Percentiles rank a stretch among this genome's conserved stretches.
Evolutionary conservation across 1,284 basidiomycete species (phyloP).

Genomic region (Puccinia triticina): DNA sequence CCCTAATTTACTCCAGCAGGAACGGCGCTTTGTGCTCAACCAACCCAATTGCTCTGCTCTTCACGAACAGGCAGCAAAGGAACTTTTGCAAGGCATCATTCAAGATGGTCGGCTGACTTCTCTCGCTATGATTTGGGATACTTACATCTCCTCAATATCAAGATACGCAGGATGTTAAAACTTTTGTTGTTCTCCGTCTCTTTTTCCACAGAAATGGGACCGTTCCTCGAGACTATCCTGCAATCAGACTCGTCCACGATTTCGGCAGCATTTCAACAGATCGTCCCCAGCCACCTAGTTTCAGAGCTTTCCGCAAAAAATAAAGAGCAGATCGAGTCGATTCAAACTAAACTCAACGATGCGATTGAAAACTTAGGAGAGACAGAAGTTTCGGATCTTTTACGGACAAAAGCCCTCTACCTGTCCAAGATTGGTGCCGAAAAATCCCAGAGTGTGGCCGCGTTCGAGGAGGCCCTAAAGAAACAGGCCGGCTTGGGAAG

Average conservation of each 20-base stretch:
- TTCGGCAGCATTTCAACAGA: constrained; percentile 5
- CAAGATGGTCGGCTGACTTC: constrained; percentile 72
- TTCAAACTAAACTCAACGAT: constrained; percentile 42
- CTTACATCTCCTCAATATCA: background rate
- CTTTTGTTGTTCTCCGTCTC: background rate
- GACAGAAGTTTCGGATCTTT: constrained; percentile 58
- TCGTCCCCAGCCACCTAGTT: constrained; percentile 8
- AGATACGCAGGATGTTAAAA: background rate
- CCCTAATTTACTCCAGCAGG: constrained; percentile 49
- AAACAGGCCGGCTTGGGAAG: constrained; percentile 93
- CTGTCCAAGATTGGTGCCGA: constrained; percentile 59
- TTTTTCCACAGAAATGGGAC: constrained; percentile 36
- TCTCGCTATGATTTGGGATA: background rate
- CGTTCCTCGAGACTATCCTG: constrained; percentile 35
- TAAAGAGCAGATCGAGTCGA: background rate
- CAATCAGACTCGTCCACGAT: constrained; percentile 15
- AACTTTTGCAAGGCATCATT: constrained; percentile 76
- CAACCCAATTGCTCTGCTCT: constrained; percentile 68
- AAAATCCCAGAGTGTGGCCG: constrained; percentile 74
- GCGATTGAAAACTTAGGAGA: constrained; percentile 34
- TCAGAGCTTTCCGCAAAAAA: constrained; percentile 14
- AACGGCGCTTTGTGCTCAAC: constrained; percentile 68
- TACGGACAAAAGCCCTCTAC: constrained; percentile 59
- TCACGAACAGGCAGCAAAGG: constrained; percentile 70
- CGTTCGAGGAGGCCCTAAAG: constrained; percentile 80